phyloP scores from a whole-genome alignment of 768 basidiomycete species.

The Leucosporidium creatinivorum region DNA sequence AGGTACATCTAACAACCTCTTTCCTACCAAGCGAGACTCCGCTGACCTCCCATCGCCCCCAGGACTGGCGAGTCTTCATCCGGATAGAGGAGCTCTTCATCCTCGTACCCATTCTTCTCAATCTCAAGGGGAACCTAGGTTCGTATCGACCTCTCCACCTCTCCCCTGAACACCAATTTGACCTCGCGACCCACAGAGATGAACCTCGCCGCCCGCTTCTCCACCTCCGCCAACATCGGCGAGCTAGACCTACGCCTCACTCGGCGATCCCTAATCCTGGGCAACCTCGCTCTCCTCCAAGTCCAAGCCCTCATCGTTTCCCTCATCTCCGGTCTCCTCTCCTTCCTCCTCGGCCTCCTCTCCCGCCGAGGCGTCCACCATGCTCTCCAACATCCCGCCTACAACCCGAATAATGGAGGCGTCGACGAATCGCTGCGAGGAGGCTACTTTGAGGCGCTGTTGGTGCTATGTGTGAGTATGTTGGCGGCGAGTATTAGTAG shows the following conservation, averaged over 20 bases:
- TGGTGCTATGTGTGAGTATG: conserved; percentile 50
- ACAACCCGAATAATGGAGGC: conserved; percentile 10
- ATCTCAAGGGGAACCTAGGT: conserved; percentile 69
- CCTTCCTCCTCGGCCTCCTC: conserved; percentile 60
- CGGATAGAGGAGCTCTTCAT: conserved; percentile 92
- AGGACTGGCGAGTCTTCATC: conserved; percentile 84
- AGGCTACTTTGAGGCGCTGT: conserved; percentile 43
- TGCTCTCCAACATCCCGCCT: conserved; percentile 21
- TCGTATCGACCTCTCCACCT: no score
- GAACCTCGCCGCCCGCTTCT: conserved; percentile 93
- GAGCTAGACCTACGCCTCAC: conserved; percentile 66
- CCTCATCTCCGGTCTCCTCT: conserved; percentile 70
- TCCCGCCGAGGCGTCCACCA: conserved; percentile 31
- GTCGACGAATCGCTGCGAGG: conserved; percentile 34
- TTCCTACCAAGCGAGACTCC: not conserved
- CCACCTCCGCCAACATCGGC: conserved; percentile 86
- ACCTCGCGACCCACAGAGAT: no score
- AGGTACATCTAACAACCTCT: conserved; percentile 50
- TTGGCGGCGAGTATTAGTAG: conserved; percentile 55
- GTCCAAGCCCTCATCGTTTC: conserved; percentile 89
- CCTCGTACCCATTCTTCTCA: conserved; percentile 87
- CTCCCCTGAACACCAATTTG: no score
- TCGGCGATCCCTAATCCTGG: conserved; percentile 61
- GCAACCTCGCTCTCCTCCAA: conserved; percentile 79
- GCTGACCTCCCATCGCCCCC: not conserved